Conservation (phyloP, 2,329 filamentous ascomycete genomes). For the Paradendryphiella salina region DNA sequence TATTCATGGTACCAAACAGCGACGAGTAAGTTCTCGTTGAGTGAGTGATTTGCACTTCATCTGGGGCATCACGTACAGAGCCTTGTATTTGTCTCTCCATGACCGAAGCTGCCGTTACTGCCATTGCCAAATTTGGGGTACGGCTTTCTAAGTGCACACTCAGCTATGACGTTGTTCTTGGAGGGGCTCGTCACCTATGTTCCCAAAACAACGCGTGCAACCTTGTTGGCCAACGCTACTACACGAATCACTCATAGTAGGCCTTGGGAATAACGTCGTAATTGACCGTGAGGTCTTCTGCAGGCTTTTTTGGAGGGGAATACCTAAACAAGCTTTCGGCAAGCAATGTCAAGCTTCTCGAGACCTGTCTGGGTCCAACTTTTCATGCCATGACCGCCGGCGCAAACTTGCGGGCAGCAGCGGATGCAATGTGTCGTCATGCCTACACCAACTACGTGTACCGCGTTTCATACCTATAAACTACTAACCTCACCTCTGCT, state of each 20-base stretch:
- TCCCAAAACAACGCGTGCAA: neutral
- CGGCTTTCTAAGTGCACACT: neutral
- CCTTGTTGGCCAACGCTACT: neutral
- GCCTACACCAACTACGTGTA: slow-evolving; percentile 5
- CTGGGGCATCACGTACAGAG: neutral
- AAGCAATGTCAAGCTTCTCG: slow-evolving; percentile 2
- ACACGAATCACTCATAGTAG: neutral
- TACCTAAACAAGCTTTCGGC: slow-evolving; percentile 33
- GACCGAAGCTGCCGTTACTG: neutral
- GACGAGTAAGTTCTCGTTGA: too few species aligned
- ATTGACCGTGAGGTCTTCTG: neutral
- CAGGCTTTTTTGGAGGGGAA: neutral
- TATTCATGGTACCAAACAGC: too few species aligned
- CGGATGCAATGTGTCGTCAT: slow-evolving; percentile 20
- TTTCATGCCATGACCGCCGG: neutral
- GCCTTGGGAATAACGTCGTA: neutral
- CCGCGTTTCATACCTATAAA: neutral
- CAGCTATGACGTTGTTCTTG: neutral
- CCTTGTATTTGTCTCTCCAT: neutral
- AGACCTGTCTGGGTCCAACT: neutral
- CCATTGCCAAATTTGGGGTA: neutral
- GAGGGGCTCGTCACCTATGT: neutral
- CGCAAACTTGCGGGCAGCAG: neutral
- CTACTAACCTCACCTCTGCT: neutral
- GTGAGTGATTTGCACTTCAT: too few species aligned